Evolutionary conservation across 352 stramenopile species (phyloP).

Genomic region (Pythium graminicola): DNA sequence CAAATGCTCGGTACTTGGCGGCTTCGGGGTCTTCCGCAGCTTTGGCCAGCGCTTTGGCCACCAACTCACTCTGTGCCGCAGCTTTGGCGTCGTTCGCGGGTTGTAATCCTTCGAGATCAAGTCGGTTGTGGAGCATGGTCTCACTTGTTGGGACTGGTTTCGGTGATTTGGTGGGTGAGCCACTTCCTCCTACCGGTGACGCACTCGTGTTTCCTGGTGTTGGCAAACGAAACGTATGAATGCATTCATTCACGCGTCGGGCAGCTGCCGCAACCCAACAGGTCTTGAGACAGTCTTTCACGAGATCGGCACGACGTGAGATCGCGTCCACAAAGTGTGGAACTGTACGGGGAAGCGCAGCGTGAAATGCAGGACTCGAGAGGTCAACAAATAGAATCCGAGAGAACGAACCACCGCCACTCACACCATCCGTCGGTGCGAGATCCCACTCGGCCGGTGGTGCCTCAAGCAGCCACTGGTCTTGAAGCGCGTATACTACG

Average conservation of each 20-base stretch:
- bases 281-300: conserved; percentile 79
- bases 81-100: not conserved
- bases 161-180: conserved; percentile 10
- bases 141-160: conserved; percentile 13
- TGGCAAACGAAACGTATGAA: conserved; percentile 19
- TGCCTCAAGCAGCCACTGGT: conserved; percentile 79
- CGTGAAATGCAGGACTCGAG: conserved; percentile 48
- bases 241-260: conserved; percentile 63
- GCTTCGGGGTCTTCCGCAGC: conserved; percentile 33
- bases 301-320: conserved; percentile 62
- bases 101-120: conserved; percentile 46
- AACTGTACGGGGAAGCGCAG: conserved; percentile 66
- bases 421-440: conserved; percentile 21
- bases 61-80: conserved; percentile 1
- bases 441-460: conserved; percentile 72
- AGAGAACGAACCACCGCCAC: conserved; percentile 35
- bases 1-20: conserved; percentile 42
- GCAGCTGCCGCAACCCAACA: conserved; percentile 75
- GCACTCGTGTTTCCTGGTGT: not conserved
- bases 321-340: conserved; percentile 85
- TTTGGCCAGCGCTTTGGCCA: not conserved
- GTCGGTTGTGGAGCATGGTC: conserved; percentile 36
- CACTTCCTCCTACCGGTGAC: not conserved
- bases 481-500: conserved; percentile 81
- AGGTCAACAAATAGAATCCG: conserved; percentile 84